Conservation (phyloP, 2,329 filamentous ascomycete species). For the Colletotrichum coccodes region DNA sequence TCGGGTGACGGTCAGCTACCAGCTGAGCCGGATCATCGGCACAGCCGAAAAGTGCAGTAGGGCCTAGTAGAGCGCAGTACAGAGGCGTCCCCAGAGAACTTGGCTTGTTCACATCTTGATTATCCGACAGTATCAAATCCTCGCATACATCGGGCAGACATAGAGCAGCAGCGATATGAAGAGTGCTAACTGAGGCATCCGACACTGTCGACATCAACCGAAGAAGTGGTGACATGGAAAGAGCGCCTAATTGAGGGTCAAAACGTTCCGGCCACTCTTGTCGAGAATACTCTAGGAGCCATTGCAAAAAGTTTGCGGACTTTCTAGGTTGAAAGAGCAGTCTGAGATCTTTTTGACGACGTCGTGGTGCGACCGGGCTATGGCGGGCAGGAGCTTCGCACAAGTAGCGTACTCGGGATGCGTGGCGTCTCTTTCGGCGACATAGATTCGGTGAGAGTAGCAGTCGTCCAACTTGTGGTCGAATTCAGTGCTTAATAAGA, state of each 20-base stretch:
- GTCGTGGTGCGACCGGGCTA: conserved; percentile 38
- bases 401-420: conserved; percentile 6
- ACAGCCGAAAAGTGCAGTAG: conserved; percentile 38
- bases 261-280: conserved; percentile 40
- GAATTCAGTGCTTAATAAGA: neutral
- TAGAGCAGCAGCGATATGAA: conserved; percentile 48
- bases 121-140: conserved; percentile 21
- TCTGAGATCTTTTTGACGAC: conserved; percentile 38
- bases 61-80: conserved; percentile 47
- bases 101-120: conserved; percentile 33
- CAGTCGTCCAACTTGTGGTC: neutral
- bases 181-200: conserved; percentile 39
- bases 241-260: conserved; percentile 31
- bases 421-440: neutral
- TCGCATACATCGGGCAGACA: conserved; percentile 42
- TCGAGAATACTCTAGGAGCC: conserved; percentile 47
- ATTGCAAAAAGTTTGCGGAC: conserved; percentile 46
- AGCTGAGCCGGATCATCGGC: conserved; percentile 7
- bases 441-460: neutral
- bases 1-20: neutral
- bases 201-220: conserved; percentile 44
- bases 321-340: conserved; percentile 40
- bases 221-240: conserved; percentile 37
- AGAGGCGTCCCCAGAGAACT: conserved; percentile 43
- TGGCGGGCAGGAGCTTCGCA: conserved; percentile 36